Evolutionary conservation across 495 filamentous ascomycete species (phyloP), one percentile per base, ranked within the genome.

Genomic region (Trypethelium eluteriae): DNA sequence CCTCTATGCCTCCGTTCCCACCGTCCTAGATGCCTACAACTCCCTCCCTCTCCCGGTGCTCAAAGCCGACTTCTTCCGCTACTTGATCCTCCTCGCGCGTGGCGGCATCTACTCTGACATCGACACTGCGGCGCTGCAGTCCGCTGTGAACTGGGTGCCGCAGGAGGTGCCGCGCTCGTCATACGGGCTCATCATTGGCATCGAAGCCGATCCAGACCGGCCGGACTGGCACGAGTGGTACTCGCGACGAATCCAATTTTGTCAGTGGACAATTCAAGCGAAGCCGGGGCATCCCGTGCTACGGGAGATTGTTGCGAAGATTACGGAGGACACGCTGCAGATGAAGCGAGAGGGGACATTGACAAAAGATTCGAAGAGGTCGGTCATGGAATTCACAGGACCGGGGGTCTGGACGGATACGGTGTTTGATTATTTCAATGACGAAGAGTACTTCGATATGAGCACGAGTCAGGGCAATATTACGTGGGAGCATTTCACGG

Each of bases 41-140:
- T 81, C 92, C 2, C 78, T 98, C 14, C 95, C 93, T 2, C 77
- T 95, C 44, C 86, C 91, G 2, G 90, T 98, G 0, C 80, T 98
- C 69, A 98, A 98, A 75, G 94, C 94, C 64, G 94, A 98, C 75
- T 96, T 98, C 81, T 98, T 98, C 82, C 89, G 94, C 64, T 98
- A 98, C 74, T 79, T 98, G 62, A 93, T 98, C 70, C 81, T 98
- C 41, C 87, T 97, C 46, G 94, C 94, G 18, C 86, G 94, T 62
- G 94, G 94, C 47, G 94, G 94, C 47, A 90, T 98, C 68, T 98
- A 98, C 80, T 90, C 89, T 16, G 94, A 98, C 76, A 98, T 98
- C 72, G 94, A 98, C 76, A 98, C 94, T 0, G 81, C 83, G 39
- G 93, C 93, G 2, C 76, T 98, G 65, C 85, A 87, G 73, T 88